Evolutionary conservation across 768 basidiomycete species (phyloP), one percentile per base, ranked within the genome.

Genomic region (Naganishia antarctica): DNA sequence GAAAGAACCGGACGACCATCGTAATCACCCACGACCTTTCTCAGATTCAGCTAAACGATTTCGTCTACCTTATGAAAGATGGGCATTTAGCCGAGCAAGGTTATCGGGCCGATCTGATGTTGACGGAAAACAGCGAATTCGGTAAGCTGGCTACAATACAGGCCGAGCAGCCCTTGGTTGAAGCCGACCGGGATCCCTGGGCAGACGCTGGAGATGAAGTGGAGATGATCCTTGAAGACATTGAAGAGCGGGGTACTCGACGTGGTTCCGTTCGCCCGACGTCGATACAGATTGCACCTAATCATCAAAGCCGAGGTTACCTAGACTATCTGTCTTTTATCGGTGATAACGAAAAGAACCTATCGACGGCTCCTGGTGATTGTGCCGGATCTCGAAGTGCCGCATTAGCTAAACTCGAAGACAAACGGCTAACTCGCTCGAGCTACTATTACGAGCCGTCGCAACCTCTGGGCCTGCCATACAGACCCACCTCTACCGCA

Each of bases 11-110:
- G 70, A 97, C 90, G 4, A 96, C 90, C 6, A 86, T 93, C 73
- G 87, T 93, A 67, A 96, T 97, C 74, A 97, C 94, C 0, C 94
- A 98, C 77, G 96, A 98, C 70, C 84, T 98, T 18, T 86, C 87
- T 0, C 89, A 92, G 69, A 88, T 99, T 68, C 78, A 78, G 23
- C 59, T 79, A 0, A 76, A 80, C 15, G 93, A 97, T 76, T 97
- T 96, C 68, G 90, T 96, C 13, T 96, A 98, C 74, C 89, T 97
- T 2, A 85, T 98, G 80, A 84, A 86, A 69, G 81, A 85, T 21
- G 94, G 93, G 0, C 70, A 74, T 0, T 84, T 96, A 31, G 87
- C 87, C 49, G 90, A 98, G 74, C 88, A 91, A 70, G 96, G 96
- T 0, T 94, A 85, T 77, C 84, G 91, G 1, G 77, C 76, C 1